A percentile compares a stretch with the other conserved stretches of the same genome.
Evolutionary conservation across 345 rosid species (phyloP).

Genomic region (Brassica cretica): DNA sequence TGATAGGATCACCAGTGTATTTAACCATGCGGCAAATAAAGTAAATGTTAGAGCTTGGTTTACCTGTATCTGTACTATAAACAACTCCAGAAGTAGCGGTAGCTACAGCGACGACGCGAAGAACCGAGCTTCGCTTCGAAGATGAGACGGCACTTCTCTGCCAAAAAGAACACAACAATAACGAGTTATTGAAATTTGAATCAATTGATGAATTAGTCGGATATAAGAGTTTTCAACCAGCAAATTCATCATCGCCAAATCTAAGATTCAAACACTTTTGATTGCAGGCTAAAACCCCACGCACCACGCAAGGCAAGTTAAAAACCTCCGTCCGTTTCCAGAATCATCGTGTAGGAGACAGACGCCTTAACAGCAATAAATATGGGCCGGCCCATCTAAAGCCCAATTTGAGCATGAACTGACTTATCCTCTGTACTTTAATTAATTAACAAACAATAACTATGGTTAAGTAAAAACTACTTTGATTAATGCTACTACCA

Average conservation of each 20-base stretch:
- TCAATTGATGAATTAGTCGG: background rate
- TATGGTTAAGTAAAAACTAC: background rate
- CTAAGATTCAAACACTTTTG: background rate
- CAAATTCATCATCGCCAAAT: slow-evolving; percentile 35
- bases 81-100: slow-evolving; percentile 50
- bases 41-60: slow-evolving; percentile 30
- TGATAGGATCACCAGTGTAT: background rate
- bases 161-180: background rate
- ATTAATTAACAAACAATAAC: background rate
- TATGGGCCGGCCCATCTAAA: slow-evolving; percentile 2
- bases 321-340: slow-evolving; percentile 2
- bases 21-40: background rate
- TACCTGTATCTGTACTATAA: slow-evolving; percentile 47
- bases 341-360: background rate
- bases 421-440: background rate
- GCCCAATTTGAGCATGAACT: background rate
- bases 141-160: slow-evolving; percentile 48
- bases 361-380: background rate
- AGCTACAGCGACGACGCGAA: slow-evolving; percentile 47
- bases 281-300: slow-evolving; percentile 9
- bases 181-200: background rate
- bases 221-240: slow-evolving; percentile 29
- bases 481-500: background rate
- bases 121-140: slow-evolving; percentile 33
- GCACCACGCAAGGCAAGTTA: background rate